These are phyloP conservation scores for Tricholoma hemisulphureum DNA, from an alignment of 768 basidiomycete species.

Conservation along the genomic window DNA sequence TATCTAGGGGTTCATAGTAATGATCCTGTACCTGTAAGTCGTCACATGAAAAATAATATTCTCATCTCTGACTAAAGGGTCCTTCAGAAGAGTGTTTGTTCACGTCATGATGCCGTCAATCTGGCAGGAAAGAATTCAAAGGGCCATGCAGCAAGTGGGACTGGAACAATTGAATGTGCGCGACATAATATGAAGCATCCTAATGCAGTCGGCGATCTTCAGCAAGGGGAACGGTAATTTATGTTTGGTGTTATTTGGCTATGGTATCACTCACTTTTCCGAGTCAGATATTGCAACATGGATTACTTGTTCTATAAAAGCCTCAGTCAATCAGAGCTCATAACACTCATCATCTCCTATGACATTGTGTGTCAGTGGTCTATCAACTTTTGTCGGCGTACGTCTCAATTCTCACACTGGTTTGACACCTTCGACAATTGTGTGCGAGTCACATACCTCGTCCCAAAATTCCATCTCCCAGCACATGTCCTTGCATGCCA, in stretches of 20 bases:
- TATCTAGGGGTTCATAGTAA: slow-evolving; percentile 18
- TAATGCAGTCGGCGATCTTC: too few relatives aligned
- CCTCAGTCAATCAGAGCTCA: slow-evolving; percentile 3
- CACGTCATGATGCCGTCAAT: slow-evolving; percentile 18
- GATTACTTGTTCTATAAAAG: slow-evolving; percentile 32
- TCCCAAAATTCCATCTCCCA: slow-evolving; percentile 28
- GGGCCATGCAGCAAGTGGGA: slow-evolving; percentile 23
- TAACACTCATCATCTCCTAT: slow-evolving; percentile 26
- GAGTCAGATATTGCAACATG: slow-evolving; percentile 35
- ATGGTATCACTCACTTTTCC: neutral
- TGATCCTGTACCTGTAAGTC: slow-evolving; percentile 20
- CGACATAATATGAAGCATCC: too few relatives aligned
- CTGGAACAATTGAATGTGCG: too few relatives aligned
- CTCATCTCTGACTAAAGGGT: too few relatives aligned
- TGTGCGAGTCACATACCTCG: slow-evolving; percentile 9
- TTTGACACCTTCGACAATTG: too few relatives aligned
- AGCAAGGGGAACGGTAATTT: too few relatives aligned
- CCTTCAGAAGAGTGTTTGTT: slow-evolving; percentile 16
- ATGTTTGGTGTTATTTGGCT: neutral
- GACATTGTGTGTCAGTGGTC: slow-evolving; percentile 35
- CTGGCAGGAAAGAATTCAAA: slow-evolving; percentile 7
- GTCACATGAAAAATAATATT: neutral
- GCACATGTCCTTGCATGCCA: slow-evolving; percentile 24
- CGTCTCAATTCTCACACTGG: too few relatives aligned
- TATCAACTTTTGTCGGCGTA: slow-evolving; percentile 15